phyloP scores from a whole-genome alignment of 208 protist genomes.

The Herpetomonas samuelpessoai region DNA sequence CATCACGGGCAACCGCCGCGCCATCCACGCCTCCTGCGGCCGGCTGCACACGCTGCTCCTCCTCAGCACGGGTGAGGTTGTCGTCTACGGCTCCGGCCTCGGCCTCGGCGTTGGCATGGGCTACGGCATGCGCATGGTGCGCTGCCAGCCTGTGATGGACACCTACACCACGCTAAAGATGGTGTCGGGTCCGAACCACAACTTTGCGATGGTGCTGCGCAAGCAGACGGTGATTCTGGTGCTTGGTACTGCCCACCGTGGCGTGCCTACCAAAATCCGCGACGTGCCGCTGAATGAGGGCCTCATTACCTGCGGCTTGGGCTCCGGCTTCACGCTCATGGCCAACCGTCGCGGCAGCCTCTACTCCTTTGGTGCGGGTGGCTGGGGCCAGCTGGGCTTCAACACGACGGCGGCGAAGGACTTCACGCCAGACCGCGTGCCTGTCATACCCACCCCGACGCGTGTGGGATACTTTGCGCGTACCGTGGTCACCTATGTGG shows the following conservation, averaged over 20 bases:
- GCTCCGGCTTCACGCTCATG: constrained; percentile 73
- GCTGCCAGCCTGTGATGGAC: constrained; percentile 53
- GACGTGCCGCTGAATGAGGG: constrained; percentile 60
- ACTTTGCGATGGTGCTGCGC: constrained; percentile 59
- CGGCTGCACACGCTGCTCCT: constrained; percentile 68
- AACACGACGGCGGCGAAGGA: constrained; percentile 39
- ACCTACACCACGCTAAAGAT: constrained; percentile 64
- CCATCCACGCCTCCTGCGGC: constrained; percentile 65
- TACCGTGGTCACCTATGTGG: constrained; percentile 48
- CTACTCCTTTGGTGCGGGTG: constrained; percentile 71
- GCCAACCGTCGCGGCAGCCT: constrained; percentile 57
- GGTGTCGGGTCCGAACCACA: constrained; percentile 48
- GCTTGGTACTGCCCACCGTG: constrained; percentile 63
- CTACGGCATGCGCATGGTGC: constrained; percentile 65
- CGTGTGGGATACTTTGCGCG: constrained; percentile 58
- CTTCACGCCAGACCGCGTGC: constrained; percentile 57
- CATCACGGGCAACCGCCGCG: constrained; percentile 31
- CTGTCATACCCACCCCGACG: constrained; percentile 62
- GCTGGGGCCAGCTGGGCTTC: constrained; percentile 80
- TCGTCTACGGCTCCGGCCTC: constrained; percentile 70
- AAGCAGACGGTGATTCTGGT: constrained; percentile 59
- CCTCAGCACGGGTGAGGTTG: constrained; percentile 54
- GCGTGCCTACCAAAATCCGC: constrained; percentile 30
- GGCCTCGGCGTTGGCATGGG: constrained; percentile 60
- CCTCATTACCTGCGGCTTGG: constrained; percentile 58